A percentile compares a stretch with the other conserved stretches of the same genome.
phyloP scores from a whole-genome alignment of 2,329 filamentous ascomycete genomes.

The Coniochaeta ligniaria region DNA sequence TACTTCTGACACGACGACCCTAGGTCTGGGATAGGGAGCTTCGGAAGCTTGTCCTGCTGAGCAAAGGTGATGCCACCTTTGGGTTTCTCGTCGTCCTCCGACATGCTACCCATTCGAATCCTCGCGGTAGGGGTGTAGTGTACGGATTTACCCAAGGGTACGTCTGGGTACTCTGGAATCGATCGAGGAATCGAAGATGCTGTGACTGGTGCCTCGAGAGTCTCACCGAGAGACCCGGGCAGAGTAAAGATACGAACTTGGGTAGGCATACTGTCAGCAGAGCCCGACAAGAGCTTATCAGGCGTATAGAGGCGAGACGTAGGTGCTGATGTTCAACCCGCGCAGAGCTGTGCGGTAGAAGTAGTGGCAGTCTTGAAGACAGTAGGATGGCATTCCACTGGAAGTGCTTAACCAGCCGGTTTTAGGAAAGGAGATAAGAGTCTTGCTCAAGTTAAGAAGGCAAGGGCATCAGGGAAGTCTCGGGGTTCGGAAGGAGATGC shows the following conservation, averaged over 20 bases:
- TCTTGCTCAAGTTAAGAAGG: neutral
- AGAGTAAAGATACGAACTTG: constrained; percentile 62
- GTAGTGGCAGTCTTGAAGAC: constrained; percentile 81
- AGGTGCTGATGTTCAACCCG: constrained; percentile 75
- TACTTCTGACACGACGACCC: constrained; percentile 74
- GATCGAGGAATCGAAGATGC: constrained; percentile 31
- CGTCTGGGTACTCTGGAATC: constrained; percentile 24
- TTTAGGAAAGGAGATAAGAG: constrained; percentile 1
- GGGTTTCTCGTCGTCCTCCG: constrained; percentile 42
- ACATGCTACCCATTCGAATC: constrained; percentile 35
- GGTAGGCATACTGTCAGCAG: constrained; percentile 51
- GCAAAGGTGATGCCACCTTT: constrained; percentile 80
- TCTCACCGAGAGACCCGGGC: constrained; percentile 67
- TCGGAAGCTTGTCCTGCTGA: constrained; percentile 79
- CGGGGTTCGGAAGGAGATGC: neutral
- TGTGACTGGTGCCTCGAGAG: constrained; percentile 44
- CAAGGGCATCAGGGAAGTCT: neutral
- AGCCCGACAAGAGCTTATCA: constrained; percentile 33
- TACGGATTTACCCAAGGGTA: constrained; percentile 3
- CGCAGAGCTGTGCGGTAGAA: constrained; percentile 87
- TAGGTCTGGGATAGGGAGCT: constrained; percentile 86
- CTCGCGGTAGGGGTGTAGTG: constrained; percentile 22
- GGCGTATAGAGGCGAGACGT: constrained; percentile 68
- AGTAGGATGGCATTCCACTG: constrained; percentile 73
- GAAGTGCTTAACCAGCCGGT: constrained; percentile 12